Percentiles rank a stretch among this genome's conserved stretches.
These are phyloP conservation scores for Rutstroemia sp. DNA, from an alignment of 2,329 filamentous ascomycete genomes.

Conservation along the genomic window DNA sequence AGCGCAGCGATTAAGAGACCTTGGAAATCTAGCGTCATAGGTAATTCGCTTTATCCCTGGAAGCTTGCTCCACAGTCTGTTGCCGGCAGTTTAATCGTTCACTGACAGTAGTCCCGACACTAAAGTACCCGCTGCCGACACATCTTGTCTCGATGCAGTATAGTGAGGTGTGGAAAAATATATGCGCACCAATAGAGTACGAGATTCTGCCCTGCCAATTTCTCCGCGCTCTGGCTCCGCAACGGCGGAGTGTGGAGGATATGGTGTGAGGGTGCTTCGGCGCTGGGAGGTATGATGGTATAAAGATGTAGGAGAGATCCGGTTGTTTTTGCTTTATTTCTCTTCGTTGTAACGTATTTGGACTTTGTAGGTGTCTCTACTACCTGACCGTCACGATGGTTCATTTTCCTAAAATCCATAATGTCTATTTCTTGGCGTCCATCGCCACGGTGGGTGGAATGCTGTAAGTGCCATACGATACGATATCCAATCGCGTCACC, in stretches of 20 bases:
- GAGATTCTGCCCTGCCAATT: background rate
- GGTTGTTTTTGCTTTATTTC: background rate
- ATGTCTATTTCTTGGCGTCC: conserved; percentile 18
- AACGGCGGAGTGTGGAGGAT: background rate
- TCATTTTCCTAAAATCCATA: conserved; percentile 16
- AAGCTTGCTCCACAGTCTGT: too few species aligned
- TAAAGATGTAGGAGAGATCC: background rate
- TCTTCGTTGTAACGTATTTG: background rate
- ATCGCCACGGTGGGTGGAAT: conserved; percentile 16
- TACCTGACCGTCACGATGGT: conserved; percentile 7
- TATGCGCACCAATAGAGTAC: background rate
- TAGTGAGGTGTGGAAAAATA: background rate
- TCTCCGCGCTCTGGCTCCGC: background rate
- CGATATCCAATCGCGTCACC: background rate
- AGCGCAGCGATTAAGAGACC: too few species aligned
- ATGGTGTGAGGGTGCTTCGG: background rate
- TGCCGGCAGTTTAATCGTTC: too few species aligned
- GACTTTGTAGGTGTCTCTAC: background rate
- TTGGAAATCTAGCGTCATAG: too few species aligned
- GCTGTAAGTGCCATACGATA: conserved; percentile 7
- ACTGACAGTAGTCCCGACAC: background rate
- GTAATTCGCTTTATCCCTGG: too few species aligned
- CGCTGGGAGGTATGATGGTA: background rate
- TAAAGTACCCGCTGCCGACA: background rate
- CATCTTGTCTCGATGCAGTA: background rate